phyloP scores from a whole-genome alignment of 768 basidiomycete genomes.

The Symmetrospora coprosmae region DNA sequence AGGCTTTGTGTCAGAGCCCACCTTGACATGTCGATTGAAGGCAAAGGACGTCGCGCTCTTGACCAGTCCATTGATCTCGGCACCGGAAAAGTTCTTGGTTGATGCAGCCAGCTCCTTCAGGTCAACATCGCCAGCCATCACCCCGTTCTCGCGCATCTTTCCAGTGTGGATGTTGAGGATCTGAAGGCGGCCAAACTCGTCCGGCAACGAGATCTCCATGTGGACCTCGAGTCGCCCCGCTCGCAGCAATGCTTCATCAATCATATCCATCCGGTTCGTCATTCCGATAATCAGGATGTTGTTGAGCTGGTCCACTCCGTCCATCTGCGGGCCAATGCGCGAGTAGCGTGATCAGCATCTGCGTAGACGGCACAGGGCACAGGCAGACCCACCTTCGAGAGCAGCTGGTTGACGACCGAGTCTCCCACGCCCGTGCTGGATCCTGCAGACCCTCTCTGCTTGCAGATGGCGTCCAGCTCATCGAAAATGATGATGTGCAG shows the following conservation, averaged over 20 bases:
- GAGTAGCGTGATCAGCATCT: not conserved
- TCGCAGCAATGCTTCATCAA: constrained; percentile 91
- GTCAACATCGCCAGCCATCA: constrained; percentile 78
- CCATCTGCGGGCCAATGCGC: constrained; percentile 54
- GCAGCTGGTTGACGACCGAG: constrained; percentile 91
- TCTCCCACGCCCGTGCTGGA: constrained; percentile 95
- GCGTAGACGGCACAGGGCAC: not conserved
- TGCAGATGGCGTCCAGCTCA: constrained; percentile 95
- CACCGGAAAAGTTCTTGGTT: constrained; percentile 97
- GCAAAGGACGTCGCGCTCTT: constrained; percentile 98
- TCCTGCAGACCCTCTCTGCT: constrained; percentile 85
- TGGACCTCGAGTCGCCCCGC: constrained; percentile 98
- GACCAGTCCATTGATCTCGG: constrained; percentile 86
- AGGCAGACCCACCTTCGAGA: constrained; percentile 65
- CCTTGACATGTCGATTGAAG: constrained; percentile 92
- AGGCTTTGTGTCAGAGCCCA: too few species aligned
- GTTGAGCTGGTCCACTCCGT: constrained; percentile 95
- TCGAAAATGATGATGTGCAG: constrained; percentile 99
- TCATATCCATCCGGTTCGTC: constrained; percentile 98
- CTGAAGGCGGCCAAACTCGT: constrained; percentile 78
- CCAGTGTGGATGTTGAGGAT: constrained; percentile 88
- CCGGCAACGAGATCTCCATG: constrained; percentile 97
- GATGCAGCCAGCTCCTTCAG: constrained; percentile 59
- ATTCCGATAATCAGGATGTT: constrained; percentile 99
- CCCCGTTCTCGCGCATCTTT: constrained; percentile 81